Evolutionary conservation across 2,329 filamentous ascomycete species (phyloP).

Genomic region (Sarocladiaceae sp.): DNA sequence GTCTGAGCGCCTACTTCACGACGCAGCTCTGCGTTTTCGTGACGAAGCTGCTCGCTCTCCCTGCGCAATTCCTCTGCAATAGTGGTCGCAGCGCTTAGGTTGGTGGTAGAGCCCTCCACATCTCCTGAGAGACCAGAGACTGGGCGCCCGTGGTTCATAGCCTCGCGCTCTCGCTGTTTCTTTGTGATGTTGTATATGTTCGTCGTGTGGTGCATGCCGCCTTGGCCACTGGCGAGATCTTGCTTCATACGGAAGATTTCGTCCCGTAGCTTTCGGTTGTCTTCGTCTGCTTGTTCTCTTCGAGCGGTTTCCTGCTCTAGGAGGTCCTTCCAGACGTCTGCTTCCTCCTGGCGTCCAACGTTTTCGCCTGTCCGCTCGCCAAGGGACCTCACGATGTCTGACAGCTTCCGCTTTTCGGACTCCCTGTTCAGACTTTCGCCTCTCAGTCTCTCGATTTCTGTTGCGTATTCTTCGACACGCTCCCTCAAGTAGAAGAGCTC

Average conservation of each 20-base stretch:
- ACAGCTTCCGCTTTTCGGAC: constrained; percentile 78
- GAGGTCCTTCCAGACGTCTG: constrained; percentile 92
- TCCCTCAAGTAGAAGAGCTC: constrained; percentile 82
- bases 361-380: constrained; percentile 43
- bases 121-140: constrained; percentile 44
- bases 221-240: constrained; percentile 36
- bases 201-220: constrained; percentile 50
- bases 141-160: constrained; percentile 41
- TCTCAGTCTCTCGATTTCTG: constrained; percentile 74
- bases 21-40: constrained; percentile 87
- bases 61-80: constrained; percentile 69
- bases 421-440: constrained; percentile 74
- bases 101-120: constrained; percentile 42
- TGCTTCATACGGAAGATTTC: constrained; percentile 71
- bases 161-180: constrained; percentile 39
- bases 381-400: constrained; percentile 63
- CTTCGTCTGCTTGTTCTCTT: constrained; percentile 84
- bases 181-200: constrained; percentile 61
- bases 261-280: constrained; percentile 76
- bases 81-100: constrained; percentile 54
- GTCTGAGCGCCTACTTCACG: constrained; percentile 93
- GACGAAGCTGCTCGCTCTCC: constrained; percentile 69
- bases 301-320: constrained; percentile 86
- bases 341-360: constrained; percentile 51
- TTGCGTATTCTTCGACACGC: constrained; percentile 74